Evolutionary conservation across 176 grass and related monocot genomes (phyloP).

Genomic region (Triticum urartu): DNA sequence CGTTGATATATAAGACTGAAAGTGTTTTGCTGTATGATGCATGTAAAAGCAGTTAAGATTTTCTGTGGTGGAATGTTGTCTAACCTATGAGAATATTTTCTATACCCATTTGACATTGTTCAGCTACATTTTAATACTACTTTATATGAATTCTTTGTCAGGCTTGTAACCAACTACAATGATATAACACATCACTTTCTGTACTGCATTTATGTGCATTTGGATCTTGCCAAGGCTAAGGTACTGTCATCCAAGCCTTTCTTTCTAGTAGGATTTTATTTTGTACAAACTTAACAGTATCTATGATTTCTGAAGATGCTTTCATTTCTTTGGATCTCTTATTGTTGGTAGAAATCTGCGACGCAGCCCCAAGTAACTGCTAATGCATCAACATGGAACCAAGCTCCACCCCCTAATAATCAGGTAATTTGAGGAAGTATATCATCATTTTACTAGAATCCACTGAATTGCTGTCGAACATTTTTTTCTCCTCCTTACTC

Average conservation of each 20-base stretch:
- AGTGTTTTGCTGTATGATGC: background rate
- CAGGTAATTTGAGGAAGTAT: conserved; percentile 27
- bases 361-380: conserved; percentile 37
- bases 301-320: background rate
- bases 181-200: conserved; percentile 83
- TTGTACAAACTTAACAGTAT: background rate
- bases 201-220: conserved; percentile 80
- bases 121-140: conserved; percentile 5
- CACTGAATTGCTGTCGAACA: background rate
- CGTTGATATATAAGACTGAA: background rate
- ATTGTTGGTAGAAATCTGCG: background rate
- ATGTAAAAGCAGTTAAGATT: background rate
- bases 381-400: conserved; percentile 33
- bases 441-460: conserved; percentile 5
- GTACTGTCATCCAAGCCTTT: conserved; percentile 34
- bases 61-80: background rate
- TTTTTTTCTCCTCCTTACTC: conserved; percentile 23
- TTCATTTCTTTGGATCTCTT: conserved; percentile 2
- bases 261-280: conserved; percentile 13
- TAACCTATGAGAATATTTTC: background rate
- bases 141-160: conserved; percentile 37
- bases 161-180: conserved; percentile 78
- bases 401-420: conserved; percentile 33
- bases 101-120: background rate
- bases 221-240: conserved; percentile 67